Base-by-base conservation (phyloP, 345 rosid genomes). In the Dimocarpus longan region DNA sequence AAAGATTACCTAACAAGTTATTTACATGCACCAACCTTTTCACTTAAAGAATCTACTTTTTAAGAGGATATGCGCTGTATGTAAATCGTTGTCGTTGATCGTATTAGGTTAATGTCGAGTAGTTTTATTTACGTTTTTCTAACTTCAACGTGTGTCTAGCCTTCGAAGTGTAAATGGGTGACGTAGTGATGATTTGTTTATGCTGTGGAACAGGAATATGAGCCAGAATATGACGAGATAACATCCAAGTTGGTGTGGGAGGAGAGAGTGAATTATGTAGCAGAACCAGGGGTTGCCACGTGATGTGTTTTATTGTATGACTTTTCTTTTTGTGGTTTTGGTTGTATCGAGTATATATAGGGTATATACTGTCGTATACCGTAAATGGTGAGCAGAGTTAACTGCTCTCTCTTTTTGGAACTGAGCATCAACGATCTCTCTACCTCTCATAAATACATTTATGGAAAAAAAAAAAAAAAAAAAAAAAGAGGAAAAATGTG, bases 161-260 rank as follows among this genome's bases (percentile, higher is more conserved):
- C 37, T 32, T 32, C 0, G 37, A 32, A 32, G 3, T 32, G 2
- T 32, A 32, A 32, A 32, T 32, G 37, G 37, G 37, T 32, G 1
- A 32, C 2, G 37, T 32, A 32, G 37, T 3, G 37, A 32, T 32
- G 37, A 32, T 32, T 32, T 32, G 37, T 32, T 3, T 28, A 43
- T 63, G 42, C 19, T 65, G 13, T 73, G 71, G 40, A 6, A 18
- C 86, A 95, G 98, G 98, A 93, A 64, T 89, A 95, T 68, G 93
- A 78, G 28, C 94, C 98, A 0, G 95, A 92, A 75, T 84, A 87
- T 24, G 90, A 95, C 80, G 98, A 93, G 78, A 75, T 88, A 50
- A 90, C 94, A 19, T 84, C 98, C 22, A 93, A 92, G 80, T 69
- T 95, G 84, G 97, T 85, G 68, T 95, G 98, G 98, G 98, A 92